phyloP scores from a whole-genome alignment of 176 grass and related monocot species.

The Typha latifolia region DNA sequence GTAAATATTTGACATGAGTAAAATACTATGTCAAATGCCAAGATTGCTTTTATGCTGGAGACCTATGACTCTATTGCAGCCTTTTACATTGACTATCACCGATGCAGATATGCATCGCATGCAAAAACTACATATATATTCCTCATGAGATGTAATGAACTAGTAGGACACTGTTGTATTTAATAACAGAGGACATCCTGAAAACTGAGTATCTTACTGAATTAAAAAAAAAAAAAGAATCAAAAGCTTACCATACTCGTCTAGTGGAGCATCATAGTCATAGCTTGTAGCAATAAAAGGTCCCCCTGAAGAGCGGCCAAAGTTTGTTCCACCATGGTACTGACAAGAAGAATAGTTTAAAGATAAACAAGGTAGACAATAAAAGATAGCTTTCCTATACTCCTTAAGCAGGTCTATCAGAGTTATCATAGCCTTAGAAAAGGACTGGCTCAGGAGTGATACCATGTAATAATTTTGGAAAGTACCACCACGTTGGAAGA shows the following conservation, averaged over 20 bases:
- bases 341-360: slow-evolving; percentile 18
- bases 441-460: background rate
- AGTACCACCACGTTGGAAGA: slow-evolving; percentile 96
- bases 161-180: no score
- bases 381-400: no score
- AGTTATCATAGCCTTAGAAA: background rate
- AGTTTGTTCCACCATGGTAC: slow-evolving; percentile 96
- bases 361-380: no score
- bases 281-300: slow-evolving; percentile 98
- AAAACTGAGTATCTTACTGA: background rate
- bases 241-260: slow-evolving; percentile 71
- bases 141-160: no score
- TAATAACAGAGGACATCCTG: background rate
- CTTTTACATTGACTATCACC: no score
- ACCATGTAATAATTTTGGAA: slow-evolving; percentile 99
- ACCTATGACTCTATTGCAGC: no score
- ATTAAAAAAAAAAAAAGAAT: background rate
- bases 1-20: no score
- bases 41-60: no score
- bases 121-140: no score
- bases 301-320: slow-evolving; percentile 61
- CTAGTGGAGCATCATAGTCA: slow-evolving; percentile 96
- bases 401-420: background rate
- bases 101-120: no score
- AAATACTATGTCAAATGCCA: no score